These are phyloP conservation scores for Fusarium odoratissimum DNA, from an alignment of 2,329 filamentous ascomycete species.

Conservation along the genomic window DNA sequence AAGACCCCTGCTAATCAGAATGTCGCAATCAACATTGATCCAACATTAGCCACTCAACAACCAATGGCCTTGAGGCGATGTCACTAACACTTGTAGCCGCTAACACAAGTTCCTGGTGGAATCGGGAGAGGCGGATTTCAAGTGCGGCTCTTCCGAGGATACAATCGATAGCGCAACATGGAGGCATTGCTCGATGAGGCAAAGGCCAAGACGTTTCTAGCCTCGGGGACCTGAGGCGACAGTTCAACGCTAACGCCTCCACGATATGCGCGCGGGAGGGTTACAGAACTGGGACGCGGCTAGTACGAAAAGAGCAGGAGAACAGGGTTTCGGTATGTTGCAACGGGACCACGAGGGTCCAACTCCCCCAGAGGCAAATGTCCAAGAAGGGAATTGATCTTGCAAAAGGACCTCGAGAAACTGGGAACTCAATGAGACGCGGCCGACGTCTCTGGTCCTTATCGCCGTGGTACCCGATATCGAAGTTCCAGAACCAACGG, in stretches of 20 bases:
- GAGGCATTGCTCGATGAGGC: not conserved
- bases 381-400: not conserved
- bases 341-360: not conserved
- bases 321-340: not conserved
- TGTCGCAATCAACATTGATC: conserved; percentile 18
- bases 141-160: not conserved
- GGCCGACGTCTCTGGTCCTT: not conserved
- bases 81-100: not conserved
- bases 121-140: not conserved
- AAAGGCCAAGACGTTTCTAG: not conserved
- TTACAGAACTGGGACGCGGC: not conserved
- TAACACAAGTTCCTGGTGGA: conserved; percentile 11
- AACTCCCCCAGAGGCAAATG: not conserved
- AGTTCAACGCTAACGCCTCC: conserved; percentile 4
- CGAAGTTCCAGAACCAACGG: not conserved
- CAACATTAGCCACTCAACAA: not conserved
- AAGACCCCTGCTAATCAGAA: conserved; percentile 6
- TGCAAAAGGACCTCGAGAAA: conserved; percentile 17
- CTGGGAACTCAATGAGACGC: not conserved
- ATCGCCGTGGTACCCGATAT: conserved; percentile 6
- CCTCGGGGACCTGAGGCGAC: not conserved
- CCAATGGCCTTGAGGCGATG: conserved; percentile 1
- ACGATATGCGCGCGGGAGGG: not conserved
- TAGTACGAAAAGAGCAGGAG: conserved; percentile 16
- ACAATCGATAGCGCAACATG: not conserved